phyloP scores from a whole-genome alignment of 345 rosid genomes.

The Sisymbrium irio region DNA sequence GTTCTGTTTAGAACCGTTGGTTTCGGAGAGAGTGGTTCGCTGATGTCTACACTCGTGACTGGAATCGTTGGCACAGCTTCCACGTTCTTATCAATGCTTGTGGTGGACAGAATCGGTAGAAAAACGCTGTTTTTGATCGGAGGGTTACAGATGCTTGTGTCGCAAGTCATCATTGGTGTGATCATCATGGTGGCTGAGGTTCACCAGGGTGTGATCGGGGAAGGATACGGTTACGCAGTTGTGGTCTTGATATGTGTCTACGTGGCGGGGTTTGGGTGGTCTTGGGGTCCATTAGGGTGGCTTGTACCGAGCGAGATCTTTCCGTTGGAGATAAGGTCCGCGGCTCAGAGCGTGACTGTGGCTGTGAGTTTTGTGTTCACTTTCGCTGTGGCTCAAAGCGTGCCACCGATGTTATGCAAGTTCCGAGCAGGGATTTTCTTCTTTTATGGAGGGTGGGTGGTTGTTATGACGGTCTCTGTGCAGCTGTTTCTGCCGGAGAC shows the following conservation, averaged over 20 bases:
- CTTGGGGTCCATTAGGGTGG: conserved; percentile 79
- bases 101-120: conserved; percentile 60
- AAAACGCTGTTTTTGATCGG: conserved; percentile 49
- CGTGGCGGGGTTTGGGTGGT: conserved; percentile 63
- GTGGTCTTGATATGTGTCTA: conserved; percentile 46
- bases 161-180: conserved; percentile 51
- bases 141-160: conserved; percentile 59
- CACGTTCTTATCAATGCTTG: conserved; percentile 51
- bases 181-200: conserved; percentile 41
- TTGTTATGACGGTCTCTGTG: conserved; percentile 51
- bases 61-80: conserved; percentile 48
- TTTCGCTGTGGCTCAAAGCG: conserved; percentile 54
- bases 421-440: conserved; percentile 56
- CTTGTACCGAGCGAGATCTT: conserved; percentile 65
- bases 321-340: conserved; percentile 57
- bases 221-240: conserved; percentile 41
- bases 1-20: conserved; percentile 67
- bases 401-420: conserved; percentile 52
- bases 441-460: conserved; percentile 64
- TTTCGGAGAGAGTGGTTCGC: conserved; percentile 55
- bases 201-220: conserved; percentile 47
- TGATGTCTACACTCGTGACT: conserved; percentile 49
- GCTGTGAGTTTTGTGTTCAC: conserved; percentile 56
- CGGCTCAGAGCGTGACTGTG: conserved; percentile 63
- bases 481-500: conserved; percentile 59